phyloP scores from a whole-genome alignment of 768 basidiomycete genomes.

The Lactarius psammicola region DNA sequence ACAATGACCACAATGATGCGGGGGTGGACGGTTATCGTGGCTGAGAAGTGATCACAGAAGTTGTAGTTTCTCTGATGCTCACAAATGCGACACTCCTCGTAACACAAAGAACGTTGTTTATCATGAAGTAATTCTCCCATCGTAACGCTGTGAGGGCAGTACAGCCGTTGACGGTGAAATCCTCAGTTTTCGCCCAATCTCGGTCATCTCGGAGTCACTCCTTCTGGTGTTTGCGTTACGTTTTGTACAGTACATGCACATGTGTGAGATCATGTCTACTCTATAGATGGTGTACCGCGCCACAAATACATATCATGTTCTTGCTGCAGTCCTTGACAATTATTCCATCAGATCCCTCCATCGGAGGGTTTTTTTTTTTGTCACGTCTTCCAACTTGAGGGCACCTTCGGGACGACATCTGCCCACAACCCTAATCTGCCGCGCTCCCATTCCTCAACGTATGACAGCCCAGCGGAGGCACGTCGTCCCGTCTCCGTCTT shows the following conservation, averaged over 20 bases:
- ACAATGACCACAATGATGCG: too few relatives aligned
- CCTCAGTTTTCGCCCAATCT: too few relatives aligned
- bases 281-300: constrained; percentile 8
- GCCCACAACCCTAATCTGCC: constrained; percentile 72
- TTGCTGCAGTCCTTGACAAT: not conserved
- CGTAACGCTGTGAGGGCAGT: too few relatives aligned
- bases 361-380: not conserved
- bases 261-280: not conserved
- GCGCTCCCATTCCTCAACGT: constrained; percentile 73
- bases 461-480: constrained; percentile 61
- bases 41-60: too few relatives aligned
- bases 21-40: too few relatives aligned
- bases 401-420: constrained; percentile 63
- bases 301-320: constrained; percentile 15
- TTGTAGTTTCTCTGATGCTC: too few relatives aligned
- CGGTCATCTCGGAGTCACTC: too few relatives aligned
- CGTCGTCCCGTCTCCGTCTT: constrained; percentile 66
- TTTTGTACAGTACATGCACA: constrained; percentile 14
- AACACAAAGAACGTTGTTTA: too few relatives aligned
- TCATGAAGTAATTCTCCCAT: too few relatives aligned
- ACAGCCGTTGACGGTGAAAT: too few relatives aligned
- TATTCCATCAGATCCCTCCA: not conserved
- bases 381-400: constrained; percentile 67
- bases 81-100: too few relatives aligned
- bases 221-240: not conserved